phyloP scores from a whole-genome alignment of 805 yeast genomes.

The Teunomyces funiuensis region DNA sequence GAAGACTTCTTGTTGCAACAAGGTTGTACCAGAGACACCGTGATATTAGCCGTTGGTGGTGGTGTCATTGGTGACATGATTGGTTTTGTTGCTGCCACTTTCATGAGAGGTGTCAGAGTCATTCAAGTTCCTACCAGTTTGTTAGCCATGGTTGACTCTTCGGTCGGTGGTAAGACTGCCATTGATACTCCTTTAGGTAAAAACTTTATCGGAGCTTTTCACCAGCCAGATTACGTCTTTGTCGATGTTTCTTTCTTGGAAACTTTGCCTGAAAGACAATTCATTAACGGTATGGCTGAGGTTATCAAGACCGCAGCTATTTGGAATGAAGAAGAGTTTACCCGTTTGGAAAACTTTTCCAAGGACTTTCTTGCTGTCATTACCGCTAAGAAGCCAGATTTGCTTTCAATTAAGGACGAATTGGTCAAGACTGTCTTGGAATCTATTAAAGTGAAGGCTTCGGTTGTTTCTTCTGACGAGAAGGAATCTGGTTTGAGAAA shows the following conservation, averaged over 20 bases:
- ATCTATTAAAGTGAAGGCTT: constrained; percentile 87
- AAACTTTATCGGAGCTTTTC: constrained; percentile 94
- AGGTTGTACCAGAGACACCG: constrained; percentile 96
- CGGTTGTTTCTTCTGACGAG: constrained; percentile 90
- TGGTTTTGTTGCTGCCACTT: constrained; percentile 98
- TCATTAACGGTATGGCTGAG: constrained; percentile 97
- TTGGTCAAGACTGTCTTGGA: constrained; percentile 78
- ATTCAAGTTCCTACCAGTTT: constrained; percentile 93
- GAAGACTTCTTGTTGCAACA: constrained; percentile 81
- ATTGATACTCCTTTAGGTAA: constrained; percentile 96
- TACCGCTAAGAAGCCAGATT: constrained; percentile 43
- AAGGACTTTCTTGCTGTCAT: constrained; percentile 68
- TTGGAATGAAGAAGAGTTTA: constrained; percentile 89
- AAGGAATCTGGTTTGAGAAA: constrained; percentile 94
- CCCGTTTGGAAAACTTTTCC: constrained; percentile 78
- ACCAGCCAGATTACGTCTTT: constrained; percentile 90
- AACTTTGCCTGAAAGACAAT: constrained; percentile 89
- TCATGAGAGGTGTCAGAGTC: constrained; percentile 96
- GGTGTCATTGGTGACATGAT: constrained; percentile 99
- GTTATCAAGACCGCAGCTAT: constrained; percentile 97
- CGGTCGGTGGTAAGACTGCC: constrained; percentile 98
- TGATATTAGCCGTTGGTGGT: constrained; percentile 93
- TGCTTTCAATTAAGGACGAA: constrained; percentile 68
- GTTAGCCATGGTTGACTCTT: constrained; percentile 96
- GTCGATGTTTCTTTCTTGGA: constrained; percentile 85